Conservation (phyloP, 2,329 filamentous ascomycete species). For the Lasiodiplodia hormozganensis region DNA sequence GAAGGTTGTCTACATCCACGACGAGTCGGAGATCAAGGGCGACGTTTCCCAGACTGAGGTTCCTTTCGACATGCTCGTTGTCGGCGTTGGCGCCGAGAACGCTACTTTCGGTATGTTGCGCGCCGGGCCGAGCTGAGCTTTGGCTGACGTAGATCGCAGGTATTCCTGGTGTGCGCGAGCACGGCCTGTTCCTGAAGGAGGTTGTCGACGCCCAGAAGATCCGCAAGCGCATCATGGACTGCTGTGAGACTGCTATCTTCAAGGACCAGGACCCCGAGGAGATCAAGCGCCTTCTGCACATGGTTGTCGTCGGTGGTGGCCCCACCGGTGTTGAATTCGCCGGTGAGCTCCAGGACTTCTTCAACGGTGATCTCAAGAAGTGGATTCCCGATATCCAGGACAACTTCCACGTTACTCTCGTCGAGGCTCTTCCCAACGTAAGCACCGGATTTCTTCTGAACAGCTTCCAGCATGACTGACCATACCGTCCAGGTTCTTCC, state of each 20-base stretch:
- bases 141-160: slow-evolving; percentile 47
- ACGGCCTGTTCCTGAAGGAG: slow-evolving; percentile 99
- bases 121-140: neutral
- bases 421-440: slow-evolving; percentile 93
- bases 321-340: slow-evolving; percentile 98
- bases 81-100: slow-evolving; percentile 97
- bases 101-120: slow-evolving; percentile 80
- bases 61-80: slow-evolving; percentile 96
- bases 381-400: slow-evolving; percentile 95
- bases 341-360: slow-evolving; percentile 98
- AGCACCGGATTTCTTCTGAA: neutral
- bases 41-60: slow-evolving; percentile 83
- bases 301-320: slow-evolving; percentile 87
- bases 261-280: slow-evolving; percentile 92
- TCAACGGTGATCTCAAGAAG: slow-evolving; percentile 97
- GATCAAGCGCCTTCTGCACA: slow-evolving; percentile 92
- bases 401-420: slow-evolving; percentile 95
- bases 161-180: slow-evolving; percentile 91
- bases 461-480: neutral
- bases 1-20: slow-evolving; percentile 86
- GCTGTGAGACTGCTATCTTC: slow-evolving; percentile 97
- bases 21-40: slow-evolving; percentile 93
- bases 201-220: slow-evolving; percentile 95
- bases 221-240: slow-evolving; percentile 99
- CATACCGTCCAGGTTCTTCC: slow-evolving; percentile 68